These are phyloP conservation scores for Selaginella moellendorffii DNA, from an alignment of 75 land plant genomes.

Conservation along the genomic window DNA sequence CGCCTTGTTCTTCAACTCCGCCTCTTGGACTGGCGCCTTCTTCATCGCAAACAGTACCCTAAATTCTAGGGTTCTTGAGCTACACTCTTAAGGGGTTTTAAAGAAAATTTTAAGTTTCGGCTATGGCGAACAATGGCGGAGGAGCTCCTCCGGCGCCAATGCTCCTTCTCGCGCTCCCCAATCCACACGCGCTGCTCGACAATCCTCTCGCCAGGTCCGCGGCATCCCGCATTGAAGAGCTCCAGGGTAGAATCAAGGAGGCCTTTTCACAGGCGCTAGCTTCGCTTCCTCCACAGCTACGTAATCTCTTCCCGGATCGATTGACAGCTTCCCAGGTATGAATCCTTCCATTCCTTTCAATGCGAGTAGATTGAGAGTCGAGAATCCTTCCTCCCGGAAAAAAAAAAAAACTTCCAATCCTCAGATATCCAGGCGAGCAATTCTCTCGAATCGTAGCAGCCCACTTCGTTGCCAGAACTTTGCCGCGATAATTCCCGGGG, in stretches of 20 bases:
- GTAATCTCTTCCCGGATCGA: neutral
- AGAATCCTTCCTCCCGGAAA: neutral
- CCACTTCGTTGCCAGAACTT: constrained; percentile 24
- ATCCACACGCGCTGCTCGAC: too few species aligned
- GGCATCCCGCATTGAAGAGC: neutral
- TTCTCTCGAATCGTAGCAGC: neutral
- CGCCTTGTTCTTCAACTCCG: constrained; percentile 72
- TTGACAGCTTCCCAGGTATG: neutral
- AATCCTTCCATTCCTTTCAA: neutral
- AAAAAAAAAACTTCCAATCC: neutral
- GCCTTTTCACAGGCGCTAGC: too few species aligned
- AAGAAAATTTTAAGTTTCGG: too few species aligned
- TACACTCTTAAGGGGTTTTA: too few species aligned
- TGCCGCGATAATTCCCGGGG: constrained; percentile 85
- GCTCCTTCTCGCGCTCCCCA: too few species aligned
- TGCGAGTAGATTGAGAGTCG: neutral
- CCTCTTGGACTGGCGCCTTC: constrained; percentile 38
- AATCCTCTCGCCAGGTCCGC: neutral
- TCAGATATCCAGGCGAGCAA: neutral
- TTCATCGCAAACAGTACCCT: constrained; percentile 15
- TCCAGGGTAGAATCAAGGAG: neutral
- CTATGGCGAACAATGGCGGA: too few species aligned
- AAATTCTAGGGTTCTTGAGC: too few species aligned
- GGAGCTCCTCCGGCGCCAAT: too few species aligned
- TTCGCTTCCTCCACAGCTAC: neutral